Percentiles rank a stretch among this genome's conserved stretches.
Conservation (phyloP, 495 filamentous ascomycete species). For the Neurospora sp. region DNA sequence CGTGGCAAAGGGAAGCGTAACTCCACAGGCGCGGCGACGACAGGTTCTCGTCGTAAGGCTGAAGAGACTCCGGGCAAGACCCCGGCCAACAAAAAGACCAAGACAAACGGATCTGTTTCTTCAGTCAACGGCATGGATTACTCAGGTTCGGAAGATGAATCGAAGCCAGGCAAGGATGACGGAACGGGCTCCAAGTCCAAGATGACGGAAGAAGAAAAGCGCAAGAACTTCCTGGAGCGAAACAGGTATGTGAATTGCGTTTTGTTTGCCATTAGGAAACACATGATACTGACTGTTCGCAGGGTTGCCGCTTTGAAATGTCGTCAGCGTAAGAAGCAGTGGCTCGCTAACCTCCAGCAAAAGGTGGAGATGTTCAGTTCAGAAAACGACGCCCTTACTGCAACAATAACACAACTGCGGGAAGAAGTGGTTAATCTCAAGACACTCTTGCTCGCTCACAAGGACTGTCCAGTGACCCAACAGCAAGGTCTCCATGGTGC, state of each 20-base stretch:
- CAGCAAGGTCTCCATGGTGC: conserved; percentile 67
- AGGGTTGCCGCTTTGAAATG: conserved; percentile 96
- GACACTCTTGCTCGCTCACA: conserved; percentile 85
- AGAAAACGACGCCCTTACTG: conserved; percentile 82
- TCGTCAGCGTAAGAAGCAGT: conserved; percentile 97
- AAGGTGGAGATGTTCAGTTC: conserved; percentile 88
- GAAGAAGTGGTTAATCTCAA: conserved; percentile 96
- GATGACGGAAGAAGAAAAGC: conserved; percentile 98
- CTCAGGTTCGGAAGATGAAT: conserved; percentile 30
- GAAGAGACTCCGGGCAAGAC: conserved; percentile 62
- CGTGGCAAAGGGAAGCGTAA: conserved; percentile 62
- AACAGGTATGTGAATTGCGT: conserved; percentile 62
- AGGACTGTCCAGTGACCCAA: conserved; percentile 90
- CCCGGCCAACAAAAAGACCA: conserved; percentile 60
- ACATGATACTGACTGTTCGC: conserved; percentile 17
- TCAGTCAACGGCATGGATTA: conserved; percentile 22
- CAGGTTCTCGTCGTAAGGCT: conserved; percentile 66
- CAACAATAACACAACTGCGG: conserved; percentile 70
- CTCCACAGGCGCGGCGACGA: conserved; percentile 15
- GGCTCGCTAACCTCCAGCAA: conserved; percentile 87
- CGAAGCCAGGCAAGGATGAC: conserved; percentile 44
- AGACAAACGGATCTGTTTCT: conserved; percentile 43
- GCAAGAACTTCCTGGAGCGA: conserved; percentile 93
- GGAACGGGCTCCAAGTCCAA: conserved; percentile 43
- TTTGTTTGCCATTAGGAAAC: not conserved